phyloP scores from a whole-genome alignment of 495 filamentous ascomycete species.

The Sordaria brevicollis region DNA sequence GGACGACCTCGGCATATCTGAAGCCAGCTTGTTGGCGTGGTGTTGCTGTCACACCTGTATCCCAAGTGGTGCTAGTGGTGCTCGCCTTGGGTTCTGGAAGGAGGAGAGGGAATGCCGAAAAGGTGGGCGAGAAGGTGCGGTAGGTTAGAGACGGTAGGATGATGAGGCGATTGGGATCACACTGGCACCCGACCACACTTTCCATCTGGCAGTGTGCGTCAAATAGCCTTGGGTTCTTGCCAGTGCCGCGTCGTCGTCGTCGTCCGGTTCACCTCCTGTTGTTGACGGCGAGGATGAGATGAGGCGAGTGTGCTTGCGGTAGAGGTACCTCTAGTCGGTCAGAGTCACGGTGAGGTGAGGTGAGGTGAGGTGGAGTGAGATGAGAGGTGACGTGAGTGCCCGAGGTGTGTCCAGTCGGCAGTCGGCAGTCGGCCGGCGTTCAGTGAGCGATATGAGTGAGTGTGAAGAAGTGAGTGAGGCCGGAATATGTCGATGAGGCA shows the following conservation, averaged over 20 bases:
- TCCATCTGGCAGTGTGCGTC: background rate
- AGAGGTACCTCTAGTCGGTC: background rate
- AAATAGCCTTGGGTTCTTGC: background rate
- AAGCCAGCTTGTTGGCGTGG: background rate
- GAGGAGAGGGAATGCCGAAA: background rate
- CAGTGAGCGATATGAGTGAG: background rate
- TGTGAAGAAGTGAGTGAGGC: background rate
- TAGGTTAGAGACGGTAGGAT: background rate
- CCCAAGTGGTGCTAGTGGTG: background rate
- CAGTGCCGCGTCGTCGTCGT: background rate
- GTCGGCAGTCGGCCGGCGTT: background rate
- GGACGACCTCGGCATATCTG: conserved; percentile 14
- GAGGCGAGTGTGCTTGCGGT: background rate
- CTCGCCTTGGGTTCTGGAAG: background rate
- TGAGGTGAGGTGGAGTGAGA: background rate
- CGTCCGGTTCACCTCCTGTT: background rate
- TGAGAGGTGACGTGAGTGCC: background rate
- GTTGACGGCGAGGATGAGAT: background rate
- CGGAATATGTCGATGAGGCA: background rate
- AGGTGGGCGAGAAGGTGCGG: background rate
- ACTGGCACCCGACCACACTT: background rate
- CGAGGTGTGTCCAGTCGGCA: background rate
- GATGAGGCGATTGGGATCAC: background rate
- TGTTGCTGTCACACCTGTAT: background rate
- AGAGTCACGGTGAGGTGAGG: background rate